phyloP scores from a whole-genome alignment of 306 rosid genomes.

The Elaeagnus macrophylla region DNA sequence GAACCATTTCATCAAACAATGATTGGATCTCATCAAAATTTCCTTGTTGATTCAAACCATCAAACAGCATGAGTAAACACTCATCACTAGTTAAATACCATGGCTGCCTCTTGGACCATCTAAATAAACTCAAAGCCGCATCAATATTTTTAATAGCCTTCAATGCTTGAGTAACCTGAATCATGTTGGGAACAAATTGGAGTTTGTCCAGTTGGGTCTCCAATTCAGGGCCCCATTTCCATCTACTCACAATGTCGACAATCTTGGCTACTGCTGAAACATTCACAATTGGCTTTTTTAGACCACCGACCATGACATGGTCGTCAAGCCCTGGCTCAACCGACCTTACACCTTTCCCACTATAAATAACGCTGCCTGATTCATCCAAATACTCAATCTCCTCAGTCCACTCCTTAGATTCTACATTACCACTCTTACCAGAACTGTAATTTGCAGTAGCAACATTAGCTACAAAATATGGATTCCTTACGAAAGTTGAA shows the following conservation, averaged over 20 bases:
- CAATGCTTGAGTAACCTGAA: conserved; percentile 58
- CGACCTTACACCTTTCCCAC: conserved; percentile 71
- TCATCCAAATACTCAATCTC: conserved; percentile 88
- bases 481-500: conserved; percentile 8
- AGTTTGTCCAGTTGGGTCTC: conserved; percentile 84
- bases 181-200: conserved; percentile 76
- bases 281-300: conserved; percentile 64
- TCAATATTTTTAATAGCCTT: conserved; percentile 54
- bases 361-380: conserved; percentile 63
- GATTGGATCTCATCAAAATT: conserved; percentile 72
- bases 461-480: conserved; percentile 4
- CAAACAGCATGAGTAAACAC: conserved; percentile 60
- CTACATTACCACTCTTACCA: conserved; percentile 25
- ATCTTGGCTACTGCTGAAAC: conserved; percentile 73
- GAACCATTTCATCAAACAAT: conserved; percentile 79
- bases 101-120: conserved; percentile 84
- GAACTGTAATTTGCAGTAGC: conserved; percentile 34
- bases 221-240: conserved; percentile 99
- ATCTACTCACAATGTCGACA: conserved; percentile 78
- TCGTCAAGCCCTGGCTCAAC: conserved; percentile 85
- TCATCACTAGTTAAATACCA: conserved; percentile 74
- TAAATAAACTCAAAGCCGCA: conserved; percentile 66
- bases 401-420: conserved; percentile 65
- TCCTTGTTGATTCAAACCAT: conserved; percentile 52
- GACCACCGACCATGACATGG: conserved; percentile 83